Evolutionary conservation across 441 rosid genomes (phyloP).

Genomic region (Bruguiera hainesii): DNA sequence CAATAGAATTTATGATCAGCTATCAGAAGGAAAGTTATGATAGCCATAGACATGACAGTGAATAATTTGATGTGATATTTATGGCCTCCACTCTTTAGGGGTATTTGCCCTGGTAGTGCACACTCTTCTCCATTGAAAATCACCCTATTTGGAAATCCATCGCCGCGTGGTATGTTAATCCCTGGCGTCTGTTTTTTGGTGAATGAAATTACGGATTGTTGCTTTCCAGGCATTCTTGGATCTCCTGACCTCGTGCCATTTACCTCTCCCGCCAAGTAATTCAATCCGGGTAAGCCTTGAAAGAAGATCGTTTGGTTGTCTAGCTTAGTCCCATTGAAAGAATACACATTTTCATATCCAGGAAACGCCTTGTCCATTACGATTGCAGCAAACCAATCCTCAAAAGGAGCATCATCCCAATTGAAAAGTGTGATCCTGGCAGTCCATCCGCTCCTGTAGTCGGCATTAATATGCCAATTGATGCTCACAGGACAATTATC

Average conservation of each 20-base stretch:
- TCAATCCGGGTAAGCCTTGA: slow-evolving; percentile 63
- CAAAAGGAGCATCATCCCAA: slow-evolving; percentile 54
- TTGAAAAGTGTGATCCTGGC: slow-evolving; percentile 74
- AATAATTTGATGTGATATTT: slow-evolving; percentile 23
- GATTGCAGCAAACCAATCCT: slow-evolving; percentile 72
- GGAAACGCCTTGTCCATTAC: slow-evolving; percentile 51
- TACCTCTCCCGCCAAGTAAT: slow-evolving; percentile 52
- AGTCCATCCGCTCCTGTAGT: slow-evolving; percentile 66
- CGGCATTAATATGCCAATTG: slow-evolving; percentile 83
- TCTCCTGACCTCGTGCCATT: slow-evolving; percentile 52
- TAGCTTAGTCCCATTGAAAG: slow-evolving; percentile 74
- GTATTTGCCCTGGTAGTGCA: slow-evolving; percentile 55
- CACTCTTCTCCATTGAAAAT: slow-evolving; percentile 92
- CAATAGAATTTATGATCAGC: slow-evolving; percentile 24
- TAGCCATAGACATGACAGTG: slow-evolving; percentile 19
- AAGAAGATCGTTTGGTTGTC: slow-evolving; percentile 57
- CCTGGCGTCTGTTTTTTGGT: slow-evolving; percentile 43
- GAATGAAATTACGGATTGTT: slow-evolving; percentile 80
- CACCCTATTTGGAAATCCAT: slow-evolving; percentile 72
- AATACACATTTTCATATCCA: slow-evolving; percentile 65
- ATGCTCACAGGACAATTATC: slow-evolving; percentile 85
- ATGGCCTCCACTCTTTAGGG: slow-evolving; percentile 35
- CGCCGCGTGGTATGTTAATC: slow-evolving; percentile 48
- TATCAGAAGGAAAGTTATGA: slow-evolving; percentile 31
- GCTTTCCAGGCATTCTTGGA: slow-evolving; percentile 72